These are phyloP conservation scores for Tremellales sp. DNA, from an alignment of 1,284 basidiomycete species.

Conservation along the genomic window DNA sequence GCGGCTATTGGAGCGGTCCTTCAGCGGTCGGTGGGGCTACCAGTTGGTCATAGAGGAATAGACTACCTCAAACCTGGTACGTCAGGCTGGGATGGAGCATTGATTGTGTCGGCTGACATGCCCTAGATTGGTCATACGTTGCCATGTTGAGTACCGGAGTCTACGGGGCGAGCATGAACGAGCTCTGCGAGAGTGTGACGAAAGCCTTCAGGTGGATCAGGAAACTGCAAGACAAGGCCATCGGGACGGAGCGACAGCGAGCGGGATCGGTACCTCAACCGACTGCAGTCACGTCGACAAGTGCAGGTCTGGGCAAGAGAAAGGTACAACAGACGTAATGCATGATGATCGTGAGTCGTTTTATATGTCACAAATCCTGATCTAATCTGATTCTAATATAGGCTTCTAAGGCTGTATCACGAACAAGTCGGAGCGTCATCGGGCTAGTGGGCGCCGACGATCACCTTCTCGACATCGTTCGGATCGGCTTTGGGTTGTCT, in stretches of 20 bases:
- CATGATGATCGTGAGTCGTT: no score
- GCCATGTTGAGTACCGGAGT: neutral
- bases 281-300: no score
- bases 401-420: no score
- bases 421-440: no score
- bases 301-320: no score
- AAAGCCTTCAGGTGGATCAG: neutral
- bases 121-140: neutral
- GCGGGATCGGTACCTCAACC: no score
- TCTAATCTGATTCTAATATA: no score
- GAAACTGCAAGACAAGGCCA: neutral
- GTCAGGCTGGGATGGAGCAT: neutral
- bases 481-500: conserved; percentile 3
- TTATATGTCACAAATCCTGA: no score
- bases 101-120: neutral
- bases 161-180: neutral
- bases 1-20: conserved; percentile 13
- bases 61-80: neutral
- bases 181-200: neutral
- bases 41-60: neutral
- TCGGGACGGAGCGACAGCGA: neutral
- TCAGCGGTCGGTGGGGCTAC: no score
- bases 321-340: no score
- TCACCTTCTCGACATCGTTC: conserved; percentile 1
- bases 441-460: no score